Conservation (phyloP, 2,329 filamentous ascomycete species). For the Exophiala sideris region DNA sequence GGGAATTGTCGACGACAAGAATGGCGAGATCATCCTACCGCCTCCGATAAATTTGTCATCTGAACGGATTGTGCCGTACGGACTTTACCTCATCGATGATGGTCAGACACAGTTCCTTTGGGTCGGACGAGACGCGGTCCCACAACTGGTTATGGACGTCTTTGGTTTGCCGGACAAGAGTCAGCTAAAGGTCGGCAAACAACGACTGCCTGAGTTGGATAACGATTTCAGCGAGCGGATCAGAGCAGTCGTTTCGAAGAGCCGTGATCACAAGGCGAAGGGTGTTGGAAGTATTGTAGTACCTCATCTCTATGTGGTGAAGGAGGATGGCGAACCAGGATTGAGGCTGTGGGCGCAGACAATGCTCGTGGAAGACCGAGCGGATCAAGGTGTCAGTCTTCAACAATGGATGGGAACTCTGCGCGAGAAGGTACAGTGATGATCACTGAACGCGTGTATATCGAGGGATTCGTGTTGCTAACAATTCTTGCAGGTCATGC, state of each 20-base stretch:
- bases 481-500: slow-evolving; percentile 22
- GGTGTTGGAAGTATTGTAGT: slow-evolving; percentile 91
- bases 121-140: slow-evolving; percentile 89
- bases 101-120: slow-evolving; percentile 97
- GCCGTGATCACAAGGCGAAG: slow-evolving; percentile 77
- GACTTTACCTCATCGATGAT: slow-evolving; percentile 93
- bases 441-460: background rate
- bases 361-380: slow-evolving; percentile 87
- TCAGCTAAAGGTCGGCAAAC: slow-evolving; percentile 87
- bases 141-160: slow-evolving; percentile 81
- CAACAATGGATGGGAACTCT: slow-evolving; percentile 89
- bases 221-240: slow-evolving; percentile 97
- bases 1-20: slow-evolving; percentile 78
- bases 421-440: slow-evolving; percentile 78
- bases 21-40: slow-evolving; percentile 84
- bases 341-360: slow-evolving; percentile 97
- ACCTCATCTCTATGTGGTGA: slow-evolving; percentile 87
- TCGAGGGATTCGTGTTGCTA: slow-evolving; percentile 3
- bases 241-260: slow-evolving; percentile 86
- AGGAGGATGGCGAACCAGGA: slow-evolving; percentile 93
- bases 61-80: slow-evolving; percentile 80
- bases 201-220: slow-evolving; percentile 78
- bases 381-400: slow-evolving; percentile 88
- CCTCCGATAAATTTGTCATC: slow-evolving; percentile 82
- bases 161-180: slow-evolving; percentile 83